Evolutionary conservation across 1,139 yeast genomes (phyloP), one percentile per base, ranked within the genome.

Genomic region (Kodamaea suecica): DNA sequence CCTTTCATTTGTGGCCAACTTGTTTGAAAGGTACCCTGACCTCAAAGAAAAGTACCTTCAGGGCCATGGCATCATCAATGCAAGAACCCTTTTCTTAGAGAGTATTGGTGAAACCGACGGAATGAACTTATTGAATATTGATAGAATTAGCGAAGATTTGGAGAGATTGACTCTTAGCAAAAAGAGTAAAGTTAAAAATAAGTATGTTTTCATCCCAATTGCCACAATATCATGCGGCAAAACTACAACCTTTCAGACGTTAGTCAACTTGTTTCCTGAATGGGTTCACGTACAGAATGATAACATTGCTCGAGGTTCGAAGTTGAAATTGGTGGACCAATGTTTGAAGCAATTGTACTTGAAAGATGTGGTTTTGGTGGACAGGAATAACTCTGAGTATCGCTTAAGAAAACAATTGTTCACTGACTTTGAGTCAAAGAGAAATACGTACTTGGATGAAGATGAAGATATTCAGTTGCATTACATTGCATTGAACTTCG

Each of bases 141-240:
- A 44, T 23, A 39, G 37, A 11, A 34, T 49, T 23, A 41, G 41
- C 25, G 43, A 38, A 21, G 38, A 38, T n/a, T 30, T 40, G 28
- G 31, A 30, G n/a, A 30, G 21, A 2, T 30, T 39, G 23, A 29
- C 21, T 13, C 21, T 42, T n/a, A 9, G 20, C 4, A 29, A 27
- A 5, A 17, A 23, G 20, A 25, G 21, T n/a, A 7, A 11, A 13
- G 17, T 5, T 7, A 10, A 12, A 5, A 20, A 25, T 8, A 79
- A 78, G 49, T 86, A 77, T 50, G 72, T 85, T 0, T 50, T 94
- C 1, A 73, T 88, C 2, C 94, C 97, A 0, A 78, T 90, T 10
- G 88, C 97, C 0, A 87, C 96, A 0, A 76, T 92, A 34, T 98
- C 97, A 0, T 87, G 97, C 56, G 99, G 99, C 6, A 94, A 94